These are phyloP conservation scores for Debaryomyces udenii DNA, from an alignment of 1,139 yeast species.

Conservation along the genomic window DNA sequence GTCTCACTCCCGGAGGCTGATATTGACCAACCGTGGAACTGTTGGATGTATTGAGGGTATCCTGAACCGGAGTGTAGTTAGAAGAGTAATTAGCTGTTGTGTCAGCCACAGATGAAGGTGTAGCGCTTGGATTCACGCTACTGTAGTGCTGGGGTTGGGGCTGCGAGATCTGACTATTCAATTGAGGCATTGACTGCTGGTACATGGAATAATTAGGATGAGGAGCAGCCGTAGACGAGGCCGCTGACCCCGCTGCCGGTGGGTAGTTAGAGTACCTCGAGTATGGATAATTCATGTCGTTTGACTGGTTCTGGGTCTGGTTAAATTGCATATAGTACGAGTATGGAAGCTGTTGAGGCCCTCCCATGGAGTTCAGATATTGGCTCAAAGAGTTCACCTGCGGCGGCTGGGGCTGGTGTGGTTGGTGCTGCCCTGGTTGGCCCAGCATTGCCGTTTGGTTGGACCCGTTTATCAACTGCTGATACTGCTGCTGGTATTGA, in stretches of 20 bases:
- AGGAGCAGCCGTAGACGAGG: slow-evolving; percentile 13
- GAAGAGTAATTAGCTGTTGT: slow-evolving; percentile 11
- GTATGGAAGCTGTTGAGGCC: slow-evolving; percentile 14
- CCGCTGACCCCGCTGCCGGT: slow-evolving; percentile 9
- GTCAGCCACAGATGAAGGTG: slow-evolving; percentile 7
- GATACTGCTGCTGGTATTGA: slow-evolving; percentile 14
- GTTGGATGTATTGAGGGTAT: slow-evolving; percentile 25
- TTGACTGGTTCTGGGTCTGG: slow-evolving; percentile 12
- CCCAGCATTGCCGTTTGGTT: slow-evolving; percentile 17
- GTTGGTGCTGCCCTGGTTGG: slow-evolving; percentile 12
- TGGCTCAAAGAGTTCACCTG: slow-evolving; percentile 14
- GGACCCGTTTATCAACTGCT: slow-evolving; percentile 20
- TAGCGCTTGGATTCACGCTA: slow-evolving; percentile 10
- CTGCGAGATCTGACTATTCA: slow-evolving; percentile 19
- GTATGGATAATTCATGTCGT: slow-evolving; percentile 10
- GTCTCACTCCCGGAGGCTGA: slow-evolving; percentile 63
- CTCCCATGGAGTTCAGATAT: slow-evolving; percentile 14
- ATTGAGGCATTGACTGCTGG: slow-evolving; percentile 21
- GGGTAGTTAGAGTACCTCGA: slow-evolving; percentile 11
- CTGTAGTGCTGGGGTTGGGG: slow-evolving; percentile 22
- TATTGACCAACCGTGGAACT: slow-evolving; percentile 49
- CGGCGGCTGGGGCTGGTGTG: slow-evolving; percentile 15
- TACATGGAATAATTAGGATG: slow-evolving; percentile 15
- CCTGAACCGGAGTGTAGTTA: slow-evolving; percentile 23
- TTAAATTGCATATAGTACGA: slow-evolving; percentile 16